Evolutionary conservation across 225 moss, liverwort and hornwort genomes (phyloP).

Genomic region (Polytrichum commune): DNA sequence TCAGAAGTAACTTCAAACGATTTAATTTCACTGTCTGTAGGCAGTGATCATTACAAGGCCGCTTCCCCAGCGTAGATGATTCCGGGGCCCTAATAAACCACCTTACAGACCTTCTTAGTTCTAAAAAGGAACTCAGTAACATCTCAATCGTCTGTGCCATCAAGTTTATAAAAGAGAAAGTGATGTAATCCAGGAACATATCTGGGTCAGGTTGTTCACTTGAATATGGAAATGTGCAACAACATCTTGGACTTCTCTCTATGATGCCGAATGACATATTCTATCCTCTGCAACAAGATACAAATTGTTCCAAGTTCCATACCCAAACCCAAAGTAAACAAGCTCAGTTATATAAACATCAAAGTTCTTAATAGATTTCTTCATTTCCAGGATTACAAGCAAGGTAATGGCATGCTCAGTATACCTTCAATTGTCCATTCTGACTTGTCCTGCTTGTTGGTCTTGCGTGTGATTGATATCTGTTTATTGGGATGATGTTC

Average conservation of each 20-base stretch:
- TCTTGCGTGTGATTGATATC: constrained; percentile 73
- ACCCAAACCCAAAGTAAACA: no score
- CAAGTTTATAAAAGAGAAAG: background rate
- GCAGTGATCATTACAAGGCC: no score
- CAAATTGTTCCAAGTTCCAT: no score
- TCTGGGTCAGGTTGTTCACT: constrained; percentile 92
- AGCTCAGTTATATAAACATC: no score
- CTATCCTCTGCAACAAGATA: constrained; percentile 21
- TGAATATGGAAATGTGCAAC: constrained; percentile 82
- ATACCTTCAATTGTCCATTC: constrained; percentile 84
- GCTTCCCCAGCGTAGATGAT: no score
- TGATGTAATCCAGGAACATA: constrained; percentile 10
- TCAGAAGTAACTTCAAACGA: no score
- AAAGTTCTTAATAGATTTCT: background rate
- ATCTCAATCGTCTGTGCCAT: background rate
- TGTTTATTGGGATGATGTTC: constrained; percentile 28
- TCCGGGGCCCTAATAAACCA: no score
- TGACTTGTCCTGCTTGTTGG: constrained; percentile 78
- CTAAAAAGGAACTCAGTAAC: no score
- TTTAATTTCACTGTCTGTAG: no score
- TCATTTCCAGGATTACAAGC: constrained; percentile 1
- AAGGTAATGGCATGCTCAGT: no score
- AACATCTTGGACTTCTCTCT: constrained; percentile 70
- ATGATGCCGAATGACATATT: constrained; percentile 28
- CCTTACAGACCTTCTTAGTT: no score